Evolutionary conservation across 2,329 filamentous ascomycete species (phyloP).

Genomic region (Penicillium sp.): DNA sequence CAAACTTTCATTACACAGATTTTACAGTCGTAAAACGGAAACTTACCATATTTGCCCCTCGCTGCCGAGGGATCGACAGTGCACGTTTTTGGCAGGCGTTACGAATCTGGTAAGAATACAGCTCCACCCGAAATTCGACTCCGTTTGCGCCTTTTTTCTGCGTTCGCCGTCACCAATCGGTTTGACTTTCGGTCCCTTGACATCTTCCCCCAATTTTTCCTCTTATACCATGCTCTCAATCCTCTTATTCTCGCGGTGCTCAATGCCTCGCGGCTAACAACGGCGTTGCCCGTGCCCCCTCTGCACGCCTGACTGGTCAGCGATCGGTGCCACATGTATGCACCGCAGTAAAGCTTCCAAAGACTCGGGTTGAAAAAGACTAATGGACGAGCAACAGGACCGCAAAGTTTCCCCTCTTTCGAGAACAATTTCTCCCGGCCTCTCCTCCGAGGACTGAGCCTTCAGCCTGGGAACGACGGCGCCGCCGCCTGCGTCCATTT

Average conservation of each 20-base stretch:
- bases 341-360: not conserved
- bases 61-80: not conserved
- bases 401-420: constrained; percentile 18
- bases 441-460: constrained; percentile 11
- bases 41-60: not conserved
- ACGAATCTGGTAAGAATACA: constrained; percentile 9
- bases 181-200: not conserved
- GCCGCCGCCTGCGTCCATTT: constrained; percentile 10
- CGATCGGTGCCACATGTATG: constrained; percentile 24
- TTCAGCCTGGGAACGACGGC: constrained; percentile 13
- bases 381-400: constrained; percentile 10
- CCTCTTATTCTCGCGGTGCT: constrained; percentile 5
- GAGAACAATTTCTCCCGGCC: constrained; percentile 7
- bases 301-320: constrained; percentile 13
- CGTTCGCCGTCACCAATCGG: not conserved
- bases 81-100: constrained; percentile 23
- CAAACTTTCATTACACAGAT: not conserved
- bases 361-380: not conserved
- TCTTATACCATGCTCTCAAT: constrained; percentile 3
- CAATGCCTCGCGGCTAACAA: constrained; percentile 22
- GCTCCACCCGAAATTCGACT: constrained; percentile 6
- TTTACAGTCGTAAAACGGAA: not conserved
- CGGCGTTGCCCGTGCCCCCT: constrained; percentile 13
- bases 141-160: constrained; percentile 16
- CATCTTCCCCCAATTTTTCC: not conserved